Percentiles rank a stretch among this genome's conserved stretches.
phyloP scores from a whole-genome alignment of 768 basidiomycete species.

The Hygrophoropsis aurantiaca region DNA sequence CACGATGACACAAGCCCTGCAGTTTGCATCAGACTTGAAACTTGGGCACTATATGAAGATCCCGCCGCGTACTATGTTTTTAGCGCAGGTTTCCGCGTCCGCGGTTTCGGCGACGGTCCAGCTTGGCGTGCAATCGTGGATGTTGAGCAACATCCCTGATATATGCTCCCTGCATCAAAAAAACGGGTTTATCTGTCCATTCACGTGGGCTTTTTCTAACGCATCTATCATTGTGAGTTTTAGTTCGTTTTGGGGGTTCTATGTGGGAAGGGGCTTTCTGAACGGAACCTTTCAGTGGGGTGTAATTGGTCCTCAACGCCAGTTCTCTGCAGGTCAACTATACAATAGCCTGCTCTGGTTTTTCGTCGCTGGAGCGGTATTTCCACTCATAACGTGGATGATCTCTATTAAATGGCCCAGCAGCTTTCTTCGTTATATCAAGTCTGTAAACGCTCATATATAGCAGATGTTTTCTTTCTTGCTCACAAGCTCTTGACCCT shows the following conservation, averaged over 20 bases:
- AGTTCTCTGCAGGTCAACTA: slow-evolving; percentile 61
- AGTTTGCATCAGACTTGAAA: slow-evolving; percentile 67
- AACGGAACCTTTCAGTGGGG: too few species aligned
- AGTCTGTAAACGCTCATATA: too few species aligned
- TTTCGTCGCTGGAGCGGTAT: slow-evolving; percentile 69
- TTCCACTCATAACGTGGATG: slow-evolving; percentile 52
- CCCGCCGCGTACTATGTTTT: slow-evolving; percentile 58
- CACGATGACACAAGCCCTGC: slow-evolving; percentile 42
- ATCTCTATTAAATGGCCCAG: slow-evolving; percentile 57
- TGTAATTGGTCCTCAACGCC: slow-evolving; percentile 67
- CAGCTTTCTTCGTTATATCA: slow-evolving; percentile 54
- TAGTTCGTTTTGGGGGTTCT: too few species aligned
- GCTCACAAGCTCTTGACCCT: too few species aligned
- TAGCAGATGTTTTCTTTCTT: not conserved
- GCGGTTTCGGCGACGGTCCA: slow-evolving; percentile 59
- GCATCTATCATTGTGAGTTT: slow-evolving; percentile 42
- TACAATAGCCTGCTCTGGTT: slow-evolving; percentile 64
- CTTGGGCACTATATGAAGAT: slow-evolving; percentile 67
- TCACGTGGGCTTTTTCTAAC: slow-evolving; percentile 41
- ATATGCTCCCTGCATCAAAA: slow-evolving; percentile 19
- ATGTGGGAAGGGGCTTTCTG: too few species aligned
- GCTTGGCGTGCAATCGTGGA: slow-evolving; percentile 57
- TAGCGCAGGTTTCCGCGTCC: slow-evolving; percentile 61
- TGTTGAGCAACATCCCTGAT: slow-evolving; percentile 31
- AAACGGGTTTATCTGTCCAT: slow-evolving; percentile 16